These are phyloP conservation scores for Eimeria acervulina DNA, from an alignment of 169 alveolate species.

Conservation along the genomic window DNA sequence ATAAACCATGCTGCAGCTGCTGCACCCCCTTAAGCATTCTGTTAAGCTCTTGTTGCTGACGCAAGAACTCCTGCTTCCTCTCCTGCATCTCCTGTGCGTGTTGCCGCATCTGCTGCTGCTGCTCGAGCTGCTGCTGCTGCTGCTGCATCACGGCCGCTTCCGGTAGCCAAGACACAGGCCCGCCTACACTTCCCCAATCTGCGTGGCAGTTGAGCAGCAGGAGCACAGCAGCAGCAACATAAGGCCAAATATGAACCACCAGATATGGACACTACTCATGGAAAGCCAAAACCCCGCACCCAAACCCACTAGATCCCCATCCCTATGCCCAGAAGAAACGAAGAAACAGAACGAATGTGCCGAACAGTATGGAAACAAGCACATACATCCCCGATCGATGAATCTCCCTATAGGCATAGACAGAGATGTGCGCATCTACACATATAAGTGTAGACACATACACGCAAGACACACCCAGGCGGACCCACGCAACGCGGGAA, in stretches of 20 bases:
- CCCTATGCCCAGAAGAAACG: too few relatives aligned
- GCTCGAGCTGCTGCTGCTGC: conserved; percentile 64
- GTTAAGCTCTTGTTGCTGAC: conserved; percentile 70
- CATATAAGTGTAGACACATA: background rate
- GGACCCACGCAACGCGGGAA: too few relatives aligned
- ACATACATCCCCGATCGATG: background rate
- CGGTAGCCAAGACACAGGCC: conserved; percentile 45
- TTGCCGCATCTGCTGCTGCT: conserved; percentile 75
- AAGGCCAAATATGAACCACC: background rate
- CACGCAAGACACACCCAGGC: too few relatives aligned
- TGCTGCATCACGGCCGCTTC: conserved; percentile 71
- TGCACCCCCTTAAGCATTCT: conserved; percentile 71
- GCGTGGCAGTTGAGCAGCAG: background rate
- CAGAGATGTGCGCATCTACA: background rate
- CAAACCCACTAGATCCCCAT: too few relatives aligned
- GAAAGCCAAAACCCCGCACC: too few relatives aligned
- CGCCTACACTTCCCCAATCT: conserved; percentile 60
- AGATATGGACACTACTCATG: background rate
- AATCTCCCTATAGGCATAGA: background rate
- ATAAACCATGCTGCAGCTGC: conserved; percentile 77
- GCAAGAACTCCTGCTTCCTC: conserved; percentile 63
- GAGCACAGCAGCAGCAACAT: background rate
- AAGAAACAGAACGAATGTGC: too few relatives aligned
- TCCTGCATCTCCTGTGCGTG: conserved; percentile 78
- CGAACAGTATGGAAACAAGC: too few relatives aligned